Percentiles rank a stretch among this genome's conserved stretches.
Conservation (phyloP, 2,329 filamentous ascomycete genomes). For the Nemania bipapillata region DNA sequence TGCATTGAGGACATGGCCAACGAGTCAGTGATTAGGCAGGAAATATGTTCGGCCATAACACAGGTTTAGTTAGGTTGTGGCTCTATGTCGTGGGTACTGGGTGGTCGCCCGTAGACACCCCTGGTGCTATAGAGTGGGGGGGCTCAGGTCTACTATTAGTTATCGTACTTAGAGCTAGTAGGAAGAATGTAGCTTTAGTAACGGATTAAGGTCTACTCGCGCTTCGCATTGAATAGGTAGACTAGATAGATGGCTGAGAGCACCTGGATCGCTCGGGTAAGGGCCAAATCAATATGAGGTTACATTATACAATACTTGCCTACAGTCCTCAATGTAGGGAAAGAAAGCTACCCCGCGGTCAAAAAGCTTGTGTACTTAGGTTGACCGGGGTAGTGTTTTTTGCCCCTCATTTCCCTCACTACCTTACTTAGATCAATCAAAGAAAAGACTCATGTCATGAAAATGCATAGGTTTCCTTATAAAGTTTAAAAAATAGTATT, state of each 20-base stretch:
- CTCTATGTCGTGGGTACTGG: not conserved
- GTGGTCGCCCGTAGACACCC: no score
- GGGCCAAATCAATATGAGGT: no score
- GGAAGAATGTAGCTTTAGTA: not conserved
- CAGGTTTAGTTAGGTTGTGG: not conserved
- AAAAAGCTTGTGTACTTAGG: no score
- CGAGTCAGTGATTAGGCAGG: slow-evolving; percentile 27
- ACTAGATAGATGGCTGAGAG: not conserved
- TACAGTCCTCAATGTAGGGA: no score
- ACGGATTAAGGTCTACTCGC: not conserved
- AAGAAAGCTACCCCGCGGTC: no score
- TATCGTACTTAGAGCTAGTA: not conserved
- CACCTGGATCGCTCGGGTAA: not conserved
- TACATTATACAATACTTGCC: no score
- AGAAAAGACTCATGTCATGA: no score
- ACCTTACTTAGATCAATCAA: no score
- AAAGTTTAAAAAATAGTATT: slow-evolving; percentile 19
- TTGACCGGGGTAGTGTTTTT: no score
- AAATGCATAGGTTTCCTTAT: not conserved
- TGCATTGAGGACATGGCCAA: slow-evolving; percentile 33
- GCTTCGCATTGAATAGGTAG: not conserved
- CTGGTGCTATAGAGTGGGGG: not conserved
- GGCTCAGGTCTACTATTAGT: not conserved
- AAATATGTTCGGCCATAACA: slow-evolving; percentile 29
- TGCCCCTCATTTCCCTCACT: no score